These are phyloP conservation scores for Ogataea allantospora DNA, from an alignment of 805 yeast species.

Conservation along the genomic window DNA sequence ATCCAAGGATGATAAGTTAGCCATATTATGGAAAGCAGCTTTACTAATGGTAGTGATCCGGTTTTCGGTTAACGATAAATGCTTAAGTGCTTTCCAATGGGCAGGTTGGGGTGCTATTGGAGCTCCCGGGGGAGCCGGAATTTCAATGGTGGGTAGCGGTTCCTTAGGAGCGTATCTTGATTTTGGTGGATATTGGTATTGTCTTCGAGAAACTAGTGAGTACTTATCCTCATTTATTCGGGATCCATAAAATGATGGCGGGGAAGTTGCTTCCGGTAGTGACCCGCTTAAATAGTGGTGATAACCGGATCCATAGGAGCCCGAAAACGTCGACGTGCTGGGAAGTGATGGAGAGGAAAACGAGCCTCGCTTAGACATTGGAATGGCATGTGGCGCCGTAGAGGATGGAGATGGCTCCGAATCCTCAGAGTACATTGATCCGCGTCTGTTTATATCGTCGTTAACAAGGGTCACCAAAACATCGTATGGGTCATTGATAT, in stretches of 20 bases:
- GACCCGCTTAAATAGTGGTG: slow-evolving; percentile 29
- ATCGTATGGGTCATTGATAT: slow-evolving; percentile 51
- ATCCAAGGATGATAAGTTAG: slow-evolving; percentile 44
- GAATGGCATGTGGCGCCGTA: slow-evolving; percentile 19
- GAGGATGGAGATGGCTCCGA: slow-evolving; percentile 18
- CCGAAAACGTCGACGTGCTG: slow-evolving; percentile 9
- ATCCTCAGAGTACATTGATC: slow-evolving; percentile 25
- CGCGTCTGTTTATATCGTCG: slow-evolving; percentile 43
- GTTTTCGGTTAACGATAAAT: slow-evolving; percentile 41
- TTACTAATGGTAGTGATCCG: slow-evolving; percentile 34
- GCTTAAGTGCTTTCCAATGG: slow-evolving; percentile 39
- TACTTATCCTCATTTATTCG: slow-evolving; percentile 17
- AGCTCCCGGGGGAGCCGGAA: neutral
- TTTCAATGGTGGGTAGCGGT: neutral
- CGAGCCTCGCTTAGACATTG: slow-evolving; percentile 21
- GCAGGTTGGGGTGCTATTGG: slow-evolving; percentile 1
- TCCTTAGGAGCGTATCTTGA: slow-evolving; percentile 16
- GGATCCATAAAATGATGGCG: slow-evolving; percentile 18
- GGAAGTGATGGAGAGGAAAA: slow-evolving; percentile 22
- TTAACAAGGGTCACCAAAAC: slow-evolving; percentile 50
- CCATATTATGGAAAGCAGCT: slow-evolving; percentile 31
- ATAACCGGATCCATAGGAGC: slow-evolving; percentile 22
- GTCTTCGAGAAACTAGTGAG: slow-evolving; percentile 24
- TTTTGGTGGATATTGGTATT: slow-evolving; percentile 26
- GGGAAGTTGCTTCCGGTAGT: slow-evolving; percentile 24